These are phyloP conservation scores for Juncus inflexus DNA, from an alignment of 176 grass and related monocot species.

Conservation along the genomic window DNA sequence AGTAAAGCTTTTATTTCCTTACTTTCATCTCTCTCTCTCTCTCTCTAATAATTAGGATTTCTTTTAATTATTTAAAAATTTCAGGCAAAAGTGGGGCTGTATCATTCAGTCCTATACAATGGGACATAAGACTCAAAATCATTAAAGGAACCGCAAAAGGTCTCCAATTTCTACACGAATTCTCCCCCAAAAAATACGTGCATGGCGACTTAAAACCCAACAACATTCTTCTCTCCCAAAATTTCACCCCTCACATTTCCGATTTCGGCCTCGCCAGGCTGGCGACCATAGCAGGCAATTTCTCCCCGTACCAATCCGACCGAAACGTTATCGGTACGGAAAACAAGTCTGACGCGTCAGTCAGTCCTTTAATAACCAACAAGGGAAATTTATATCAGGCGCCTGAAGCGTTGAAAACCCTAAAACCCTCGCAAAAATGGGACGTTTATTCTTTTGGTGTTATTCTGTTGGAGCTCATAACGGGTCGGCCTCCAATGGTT, in stretches of 20 bases:
- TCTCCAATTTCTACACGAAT: constrained; percentile 80
- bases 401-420: constrained; percentile 66
- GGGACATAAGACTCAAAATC: constrained; percentile 62
- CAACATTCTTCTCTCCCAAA: constrained; percentile 66
- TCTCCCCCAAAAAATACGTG: constrained; percentile 91
- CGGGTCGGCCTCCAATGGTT: constrained; percentile 44
- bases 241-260: constrained; percentile 73
- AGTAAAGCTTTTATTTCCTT: too few species aligned
- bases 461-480: constrained; percentile 81
- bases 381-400: constrained; percentile 76
- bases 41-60: too few species aligned
- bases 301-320: constrained; percentile 57
- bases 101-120: constrained; percentile 51
- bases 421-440: constrained; percentile 99
- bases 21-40: too few species aligned
- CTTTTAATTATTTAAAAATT: neutral
- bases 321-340: constrained; percentile 42
- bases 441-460: constrained; percentile 86
- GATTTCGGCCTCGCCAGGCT: constrained; percentile 84
- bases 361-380: constrained; percentile 50
- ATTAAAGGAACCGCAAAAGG: constrained; percentile 80
- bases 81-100: constrained; percentile 59
- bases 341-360: constrained; percentile 48
- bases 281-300: constrained; percentile 73
- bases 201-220: constrained; percentile 88